Conservation (phyloP, 352 stramenopile genomes). For the Ochromonadaceae sp. region DNA sequence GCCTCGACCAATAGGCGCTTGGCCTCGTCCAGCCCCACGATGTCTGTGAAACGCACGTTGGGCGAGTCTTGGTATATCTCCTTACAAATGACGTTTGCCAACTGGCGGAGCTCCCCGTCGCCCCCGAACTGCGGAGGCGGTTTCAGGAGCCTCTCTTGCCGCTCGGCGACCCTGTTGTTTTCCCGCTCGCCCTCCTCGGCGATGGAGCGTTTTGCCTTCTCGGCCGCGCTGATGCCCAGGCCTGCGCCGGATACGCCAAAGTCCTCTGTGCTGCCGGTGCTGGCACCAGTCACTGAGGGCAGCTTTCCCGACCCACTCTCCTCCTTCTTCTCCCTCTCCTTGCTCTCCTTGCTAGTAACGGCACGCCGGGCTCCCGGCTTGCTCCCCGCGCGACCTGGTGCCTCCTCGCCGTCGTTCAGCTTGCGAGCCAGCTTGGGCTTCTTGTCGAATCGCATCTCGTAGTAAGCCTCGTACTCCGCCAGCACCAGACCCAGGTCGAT, state of each 20-base stretch:
- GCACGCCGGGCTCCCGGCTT: too few relatives aligned
- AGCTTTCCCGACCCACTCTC: too few relatives aligned
- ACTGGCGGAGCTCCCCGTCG: slow-evolving; percentile 58
- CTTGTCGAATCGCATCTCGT: slow-evolving; percentile 71
- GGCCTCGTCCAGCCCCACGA: slow-evolving; percentile 67
- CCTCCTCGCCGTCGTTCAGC: slow-evolving; percentile 41
- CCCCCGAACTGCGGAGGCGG: slow-evolving; percentile 59
- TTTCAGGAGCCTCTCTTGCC: slow-evolving; percentile 45
- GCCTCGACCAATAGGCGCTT: slow-evolving; percentile 82
- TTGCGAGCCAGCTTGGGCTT: slow-evolving; percentile 58
- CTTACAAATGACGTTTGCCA: slow-evolving; percentile 64
- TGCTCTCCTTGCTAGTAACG: too few relatives aligned
- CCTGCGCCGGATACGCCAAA: slow-evolving; percentile 5
- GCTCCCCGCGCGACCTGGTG: too few relatives aligned
- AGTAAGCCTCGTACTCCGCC: slow-evolving; percentile 65
- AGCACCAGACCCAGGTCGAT: slow-evolving; percentile 47
- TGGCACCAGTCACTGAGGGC: too few relatives aligned
- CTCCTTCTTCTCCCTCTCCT: too few relatives aligned
- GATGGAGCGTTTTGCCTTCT: too few relatives aligned
- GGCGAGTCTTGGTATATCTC: slow-evolving; percentile 80
- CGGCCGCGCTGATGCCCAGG: background rate
- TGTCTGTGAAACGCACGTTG: slow-evolving; percentile 60
- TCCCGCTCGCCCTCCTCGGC: too few relatives aligned
- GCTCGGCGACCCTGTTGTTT: background rate
- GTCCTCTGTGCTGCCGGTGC: too few relatives aligned